Percentiles rank a stretch among this genome's conserved stretches.
phyloP scores from a whole-genome alignment of 2,329 filamentous ascomycete species.

The Ophiocordyceps camponoti-leonardi region DNA sequence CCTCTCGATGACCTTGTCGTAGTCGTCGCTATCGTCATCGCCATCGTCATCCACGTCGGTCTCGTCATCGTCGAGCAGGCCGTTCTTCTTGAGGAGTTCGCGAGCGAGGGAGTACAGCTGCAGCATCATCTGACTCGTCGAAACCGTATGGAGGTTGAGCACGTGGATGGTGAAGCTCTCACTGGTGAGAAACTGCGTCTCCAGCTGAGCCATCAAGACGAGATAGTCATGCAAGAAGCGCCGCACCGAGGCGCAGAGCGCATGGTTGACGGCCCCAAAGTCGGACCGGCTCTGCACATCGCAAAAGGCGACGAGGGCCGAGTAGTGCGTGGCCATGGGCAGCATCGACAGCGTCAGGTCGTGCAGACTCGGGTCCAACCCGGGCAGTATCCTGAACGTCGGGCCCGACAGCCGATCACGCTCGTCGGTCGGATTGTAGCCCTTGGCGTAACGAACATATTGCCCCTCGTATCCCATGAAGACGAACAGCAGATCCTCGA shows the following conservation, averaged over 20 bases:
- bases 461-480: slow-evolving; percentile 99
- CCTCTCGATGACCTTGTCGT: slow-evolving; percentile 85
- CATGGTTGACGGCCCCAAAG: slow-evolving; percentile 89
- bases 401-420: slow-evolving; percentile 77
- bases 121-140: slow-evolving; percentile 77
- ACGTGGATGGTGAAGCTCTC: slow-evolving; percentile 82
- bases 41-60: slow-evolving; percentile 47
- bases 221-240: slow-evolving; percentile 88
- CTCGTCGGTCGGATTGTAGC: slow-evolving; percentile 71
- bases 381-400: slow-evolving; percentile 59
- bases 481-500: slow-evolving; percentile 84
- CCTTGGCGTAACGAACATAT: slow-evolving; percentile 73
- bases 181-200: slow-evolving; percentile 83
- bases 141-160: slow-evolving; percentile 78
- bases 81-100: slow-evolving; percentile 77
- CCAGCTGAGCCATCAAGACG: slow-evolving; percentile 79
- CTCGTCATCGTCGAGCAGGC: slow-evolving; percentile 68
- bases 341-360: slow-evolving; percentile 81
- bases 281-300: slow-evolving; percentile 88
- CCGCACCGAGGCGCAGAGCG: slow-evolving; percentile 84
- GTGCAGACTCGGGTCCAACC: slow-evolving; percentile 77
- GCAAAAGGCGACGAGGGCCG: slow-evolving; percentile 78
- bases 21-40: slow-evolving; percentile 56
- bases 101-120: slow-evolving; percentile 79
- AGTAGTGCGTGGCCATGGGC: slow-evolving; percentile 87